Evolutionary conservation across 169 alveolate genomes (phyloP), one percentile per base, ranked within the genome.

Genomic region (Plasmodium vivax): DNA sequence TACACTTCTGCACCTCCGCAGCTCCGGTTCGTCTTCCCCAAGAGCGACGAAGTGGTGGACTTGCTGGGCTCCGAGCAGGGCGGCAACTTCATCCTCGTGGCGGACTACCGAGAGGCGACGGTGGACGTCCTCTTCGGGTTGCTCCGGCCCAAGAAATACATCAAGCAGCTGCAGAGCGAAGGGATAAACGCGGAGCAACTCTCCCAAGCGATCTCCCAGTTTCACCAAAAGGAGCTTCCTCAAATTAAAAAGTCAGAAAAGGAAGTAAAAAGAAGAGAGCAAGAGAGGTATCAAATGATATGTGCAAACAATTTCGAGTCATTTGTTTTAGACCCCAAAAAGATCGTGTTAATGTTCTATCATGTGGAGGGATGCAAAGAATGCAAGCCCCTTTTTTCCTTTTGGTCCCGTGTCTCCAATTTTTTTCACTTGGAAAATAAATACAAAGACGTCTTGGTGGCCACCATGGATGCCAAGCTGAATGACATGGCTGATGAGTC

Each of bases 291-390:
- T 68, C 94, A 90, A 90, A 79, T 62, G 19, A 30, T 90, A 71
- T 79, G 90, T 90, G 36, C 92, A 0, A 81, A 90, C 68, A 82
- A 90, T 74, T 90, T 90, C 73, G 94, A 90, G 12, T 56, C 94
- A 10, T 45, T 58, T 81, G 94, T 90, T 6, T 51, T 90, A 3
- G 94, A 79, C 41, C 94, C 94, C 3, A 68, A 90, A 34, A 90
- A 81, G 51, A 43, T 90, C 14, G 82, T 90, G 41, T 68, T 90
- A 68, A 2, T 90, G 38, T 90, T 90, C 81, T 90, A 90, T 54
- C 94, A 90, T 90, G 92, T 90, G 6, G 41, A 90, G 32, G 94
- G 94, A 12, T 90, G 94, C 54, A 90, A 90, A 43, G 94, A 90
- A 90, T 90, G 94, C 51, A 90, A 38, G 16, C 90, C 90, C 19